These are phyloP conservation scores for Creolimax fragrantissima DNA, from an alignment of 78 protist species.

Conservation along the genomic window DNA sequence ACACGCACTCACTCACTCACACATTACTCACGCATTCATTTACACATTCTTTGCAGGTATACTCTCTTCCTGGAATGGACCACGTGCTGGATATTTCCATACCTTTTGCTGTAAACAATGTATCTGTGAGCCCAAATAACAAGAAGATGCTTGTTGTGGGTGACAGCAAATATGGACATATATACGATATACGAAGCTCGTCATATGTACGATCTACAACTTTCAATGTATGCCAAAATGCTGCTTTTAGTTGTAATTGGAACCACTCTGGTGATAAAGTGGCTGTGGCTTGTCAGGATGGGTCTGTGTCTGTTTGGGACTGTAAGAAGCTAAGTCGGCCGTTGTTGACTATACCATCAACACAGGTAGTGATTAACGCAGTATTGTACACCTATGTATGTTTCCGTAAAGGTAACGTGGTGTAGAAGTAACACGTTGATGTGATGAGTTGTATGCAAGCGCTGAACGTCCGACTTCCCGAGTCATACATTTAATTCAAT, in stretches of 20 bases:
- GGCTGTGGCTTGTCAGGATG: conserved; percentile 27
- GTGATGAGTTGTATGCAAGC: no score
- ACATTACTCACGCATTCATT: no score
- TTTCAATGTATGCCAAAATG: conserved; percentile 3
- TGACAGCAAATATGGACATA: not conserved
- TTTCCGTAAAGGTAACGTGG: no score
- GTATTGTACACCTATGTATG: no score
- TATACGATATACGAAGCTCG: not conserved
- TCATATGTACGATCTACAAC: not conserved
- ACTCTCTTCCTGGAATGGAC: not conserved
- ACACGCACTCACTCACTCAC: no score
- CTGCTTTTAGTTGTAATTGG: conserved; percentile 21
- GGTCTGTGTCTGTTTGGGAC: conserved; percentile 17
- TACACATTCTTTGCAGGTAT: no score
- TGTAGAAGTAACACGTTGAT: no score
- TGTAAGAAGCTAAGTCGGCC: not conserved
- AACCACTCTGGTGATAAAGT: conserved; percentile 1
- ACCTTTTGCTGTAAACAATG: not conserved
- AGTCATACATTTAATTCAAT: no score
- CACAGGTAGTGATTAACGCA: no score
- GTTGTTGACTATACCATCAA: not conserved
- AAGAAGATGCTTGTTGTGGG: conserved; percentile 2
- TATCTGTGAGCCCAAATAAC: not conserved
- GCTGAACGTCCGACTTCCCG: no score
- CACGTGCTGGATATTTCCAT: not conserved